phyloP scores from a whole-genome alignment of 2,329 filamentous ascomycete species.

The Venturia carpophila region DNA sequence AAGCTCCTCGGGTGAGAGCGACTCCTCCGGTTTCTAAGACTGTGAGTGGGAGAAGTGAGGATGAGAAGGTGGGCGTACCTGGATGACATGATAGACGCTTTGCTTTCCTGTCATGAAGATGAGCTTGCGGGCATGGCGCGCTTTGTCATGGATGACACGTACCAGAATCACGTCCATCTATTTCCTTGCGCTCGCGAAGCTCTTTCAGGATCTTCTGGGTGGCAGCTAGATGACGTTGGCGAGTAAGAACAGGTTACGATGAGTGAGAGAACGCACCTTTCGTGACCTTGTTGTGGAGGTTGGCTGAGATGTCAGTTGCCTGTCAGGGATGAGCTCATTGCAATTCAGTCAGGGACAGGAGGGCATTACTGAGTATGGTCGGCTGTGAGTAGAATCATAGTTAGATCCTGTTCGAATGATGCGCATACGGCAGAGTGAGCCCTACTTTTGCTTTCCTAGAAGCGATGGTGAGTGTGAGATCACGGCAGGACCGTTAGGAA shows the following conservation, averaged over 20 bases:
- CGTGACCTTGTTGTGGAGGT: conserved; percentile 53
- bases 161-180: conserved; percentile 51
- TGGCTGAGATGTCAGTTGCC: conserved; percentile 52
- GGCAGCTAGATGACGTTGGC: conserved; percentile 37
- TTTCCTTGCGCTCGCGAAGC: conserved; percentile 51
- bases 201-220: conserved; percentile 56
- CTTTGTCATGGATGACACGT: conserved; percentile 19
- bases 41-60: background rate
- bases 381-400: conserved; percentile 29
- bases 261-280: conserved; percentile 37
- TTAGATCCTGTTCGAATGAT: conserved; percentile 11
- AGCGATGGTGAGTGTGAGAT: background rate
- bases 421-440: conserved; percentile 10
- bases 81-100: conserved; percentile 50
- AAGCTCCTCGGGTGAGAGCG: conserved; percentile 42
- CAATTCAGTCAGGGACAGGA: background rate
- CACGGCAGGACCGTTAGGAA: background rate
- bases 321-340: conserved; percentile 19
- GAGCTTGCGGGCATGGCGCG: background rate
- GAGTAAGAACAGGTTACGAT: conserved; percentile 7
- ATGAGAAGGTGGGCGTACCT: conserved; percentile 28
- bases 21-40: conserved; percentile 37
- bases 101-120: conserved; percentile 45
- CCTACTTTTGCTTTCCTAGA: conserved; percentile 43
- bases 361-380: conserved; percentile 44